Evolutionary conservation across 176 grass and related monocot genomes (phyloP), one percentile per base, ranked within the genome.

Genomic region (Phragmites australis): DNA sequence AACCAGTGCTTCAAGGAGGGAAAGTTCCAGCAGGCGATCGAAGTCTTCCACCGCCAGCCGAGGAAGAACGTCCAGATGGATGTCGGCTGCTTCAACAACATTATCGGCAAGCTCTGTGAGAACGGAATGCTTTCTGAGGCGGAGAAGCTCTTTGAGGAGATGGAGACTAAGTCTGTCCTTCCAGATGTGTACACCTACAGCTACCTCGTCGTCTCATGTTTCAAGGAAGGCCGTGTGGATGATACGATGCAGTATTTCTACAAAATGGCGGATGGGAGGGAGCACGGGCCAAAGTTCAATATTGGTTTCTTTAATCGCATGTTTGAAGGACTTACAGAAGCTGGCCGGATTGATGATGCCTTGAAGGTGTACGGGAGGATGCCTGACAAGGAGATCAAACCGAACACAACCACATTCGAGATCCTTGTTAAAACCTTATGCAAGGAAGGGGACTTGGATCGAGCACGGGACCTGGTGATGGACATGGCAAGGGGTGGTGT

Each of bases 1-100:
- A 91, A 91, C 46, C 89, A 87, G 39, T 91, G 89, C 72, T 84
- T 91, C 65, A 87, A 77, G 37, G 89, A 91, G 69, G 89, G 80
- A 27, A 91, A 83, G 80, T 87, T 91, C 63, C 57, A 80, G 23
- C 81, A 91, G 42, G 85, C 89, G 6, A 84, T 91, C 45, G 75
- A 87, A 71, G 80, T 81, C 5, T 91, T 91, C 52, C 89, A 84
- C 42, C 77, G 81, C 0, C 72, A 81, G 72, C 82, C 82, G 17
- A 83, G 55, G 40, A 91, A 91, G 70, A 77, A 85, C 1, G 78
- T 83, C 16, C 82, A 81, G 76, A 91, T 87, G 81, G 89, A 87
- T 17, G 89, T 91, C 8, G 85, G 89, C 42, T 87, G 89, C 68
- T 91, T 91, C 78, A 91, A 91, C 58, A 91, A 91, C 43, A 91